phyloP scores from a whole-genome alignment of 169 alveolate species.

The Pseudocohnilembus persalinus region DNA sequence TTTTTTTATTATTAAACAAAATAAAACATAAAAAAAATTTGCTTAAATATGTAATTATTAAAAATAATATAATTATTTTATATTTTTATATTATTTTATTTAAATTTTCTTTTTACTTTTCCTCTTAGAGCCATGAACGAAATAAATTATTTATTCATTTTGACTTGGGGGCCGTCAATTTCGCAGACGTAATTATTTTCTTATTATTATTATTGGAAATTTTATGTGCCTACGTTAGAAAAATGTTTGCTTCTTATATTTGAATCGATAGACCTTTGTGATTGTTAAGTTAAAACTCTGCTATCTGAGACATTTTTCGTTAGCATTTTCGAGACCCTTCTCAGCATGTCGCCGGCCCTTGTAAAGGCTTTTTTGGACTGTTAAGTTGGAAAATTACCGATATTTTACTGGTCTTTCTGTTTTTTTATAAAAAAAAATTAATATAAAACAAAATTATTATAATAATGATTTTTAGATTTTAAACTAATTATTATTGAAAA shows the following conservation, averaged over 20 bases:
- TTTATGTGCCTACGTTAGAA: neutral
- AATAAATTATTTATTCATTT: no score
- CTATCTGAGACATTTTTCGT: neutral
- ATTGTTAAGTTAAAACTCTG: neutral
- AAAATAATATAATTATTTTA: no score
- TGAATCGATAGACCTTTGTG: neutral
- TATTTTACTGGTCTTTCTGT: no score
- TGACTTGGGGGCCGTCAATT: neutral
- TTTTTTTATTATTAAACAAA: no score
- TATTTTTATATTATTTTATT: no score
- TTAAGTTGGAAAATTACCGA: neutral
- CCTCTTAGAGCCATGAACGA: neutral
- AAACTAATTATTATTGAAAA: neutral
- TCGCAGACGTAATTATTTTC: neutral
- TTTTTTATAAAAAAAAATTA: no score
- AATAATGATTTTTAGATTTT: no score
- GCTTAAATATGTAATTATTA: no score
- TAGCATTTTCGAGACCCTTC: neutral
- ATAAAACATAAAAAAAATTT: neutral
- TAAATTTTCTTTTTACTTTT: neutral
- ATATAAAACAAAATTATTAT: no score
- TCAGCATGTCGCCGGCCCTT: neutral
- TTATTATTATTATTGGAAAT: no score
- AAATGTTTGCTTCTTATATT: neutral
- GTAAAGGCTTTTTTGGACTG: neutral